phyloP scores from a whole-genome alignment of 2,329 filamentous ascomycete species.

The Uncinocarpus reesii region DNA sequence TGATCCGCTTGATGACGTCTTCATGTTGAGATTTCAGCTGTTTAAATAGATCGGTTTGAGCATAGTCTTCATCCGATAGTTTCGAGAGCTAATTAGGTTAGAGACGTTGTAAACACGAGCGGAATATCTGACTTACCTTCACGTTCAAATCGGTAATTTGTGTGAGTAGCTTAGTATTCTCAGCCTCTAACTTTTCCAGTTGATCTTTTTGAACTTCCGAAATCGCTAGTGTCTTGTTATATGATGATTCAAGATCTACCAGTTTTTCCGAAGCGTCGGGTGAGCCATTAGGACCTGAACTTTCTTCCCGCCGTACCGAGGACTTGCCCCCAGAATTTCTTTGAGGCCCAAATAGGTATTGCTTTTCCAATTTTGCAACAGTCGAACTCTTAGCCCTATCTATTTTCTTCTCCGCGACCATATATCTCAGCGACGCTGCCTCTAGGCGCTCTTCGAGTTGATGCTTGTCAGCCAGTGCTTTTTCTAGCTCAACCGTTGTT shows the following conservation, averaged over 20 bases:
- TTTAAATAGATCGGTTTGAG: slow-evolving; percentile 87
- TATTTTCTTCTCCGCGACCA: slow-evolving; percentile 89
- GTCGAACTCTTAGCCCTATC: slow-evolving; percentile 81
- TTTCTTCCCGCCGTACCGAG: slow-evolving; percentile 42
- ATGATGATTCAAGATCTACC: slow-evolving; percentile 61
- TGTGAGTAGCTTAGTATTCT: slow-evolving; percentile 63
- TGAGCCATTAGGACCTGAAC: slow-evolving; percentile 47
- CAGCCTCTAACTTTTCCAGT: slow-evolving; percentile 63
- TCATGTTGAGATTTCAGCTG: slow-evolving; percentile 81
- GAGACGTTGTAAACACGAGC: slow-evolving; percentile 43
- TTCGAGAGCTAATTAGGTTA: slow-evolving; percentile 51
- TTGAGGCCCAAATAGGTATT: slow-evolving; percentile 61
- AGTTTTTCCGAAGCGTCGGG: slow-evolving; percentile 36
- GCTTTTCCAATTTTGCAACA: slow-evolving; percentile 83
- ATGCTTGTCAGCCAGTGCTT: slow-evolving; percentile 67
- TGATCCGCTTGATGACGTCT: slow-evolving; percentile 82
- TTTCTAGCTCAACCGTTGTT: slow-evolving; percentile 64
- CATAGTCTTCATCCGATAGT: slow-evolving; percentile 84
- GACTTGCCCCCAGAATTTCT: slow-evolving; percentile 36
- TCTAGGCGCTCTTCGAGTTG: slow-evolving; percentile 78
- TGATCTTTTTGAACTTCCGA: slow-evolving; percentile 81
- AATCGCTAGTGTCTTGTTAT: slow-evolving; percentile 66
- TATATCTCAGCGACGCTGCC: slow-evolving; percentile 77
- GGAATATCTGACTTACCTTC: slow-evolving; percentile 33
- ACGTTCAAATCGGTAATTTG: slow-evolving; percentile 66